Base-by-base conservation (phyloP, 139 green algal genomes). In the Monoraphidium neglectum region DNA sequence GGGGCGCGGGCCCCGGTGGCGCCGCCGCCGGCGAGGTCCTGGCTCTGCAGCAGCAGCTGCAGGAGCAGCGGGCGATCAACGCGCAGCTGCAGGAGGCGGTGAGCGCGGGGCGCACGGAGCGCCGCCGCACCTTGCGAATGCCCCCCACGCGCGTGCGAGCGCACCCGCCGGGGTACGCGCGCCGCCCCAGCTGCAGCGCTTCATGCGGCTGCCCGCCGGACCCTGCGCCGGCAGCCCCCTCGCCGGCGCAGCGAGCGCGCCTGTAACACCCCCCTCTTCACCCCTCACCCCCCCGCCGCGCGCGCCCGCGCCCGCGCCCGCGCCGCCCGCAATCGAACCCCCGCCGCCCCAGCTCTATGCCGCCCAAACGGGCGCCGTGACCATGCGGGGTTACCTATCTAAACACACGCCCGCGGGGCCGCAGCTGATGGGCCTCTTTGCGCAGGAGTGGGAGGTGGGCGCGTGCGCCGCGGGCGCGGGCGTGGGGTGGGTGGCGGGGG, bases 321-420 rank as follows among this genome's bases (percentile, higher is more conserved):
- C 54, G 16, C 3, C 33, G 10, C 13, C 33, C 43, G 43, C 8
- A 51, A 51, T 12, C 8, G 12, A 51, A 53, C 13, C 30, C 4
- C 8, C 13, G 5, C 24, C 21, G 33, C 24, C 35, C 24, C 71
- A 77, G 72, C 49, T 79, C 26, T 43, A 68, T 37, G 72, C 40
- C 26, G 75, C 54, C 4, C 37, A 76, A 13, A 53, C 49, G 28
- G 75, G 56, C n/a, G 37, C 36, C 16, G 36, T 76, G 6, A 71
- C n/a, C 5, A 81, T 78, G 60, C 77, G 64, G 26, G 83, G 85
- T 16, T 92, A 90, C 71, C 75, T 92, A 33, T 68, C 36, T 33
- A 92, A 92, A 74, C 86, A 89, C 68, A 77, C 84, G n/a, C 77
- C 71, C 4, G 79, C 82, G 18, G 53, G 76, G 6, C 43, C 43